These are phyloP conservation scores for Hippophae tibetana DNA, from an alignment of 306 rosid species.

Conservation along the genomic window DNA sequence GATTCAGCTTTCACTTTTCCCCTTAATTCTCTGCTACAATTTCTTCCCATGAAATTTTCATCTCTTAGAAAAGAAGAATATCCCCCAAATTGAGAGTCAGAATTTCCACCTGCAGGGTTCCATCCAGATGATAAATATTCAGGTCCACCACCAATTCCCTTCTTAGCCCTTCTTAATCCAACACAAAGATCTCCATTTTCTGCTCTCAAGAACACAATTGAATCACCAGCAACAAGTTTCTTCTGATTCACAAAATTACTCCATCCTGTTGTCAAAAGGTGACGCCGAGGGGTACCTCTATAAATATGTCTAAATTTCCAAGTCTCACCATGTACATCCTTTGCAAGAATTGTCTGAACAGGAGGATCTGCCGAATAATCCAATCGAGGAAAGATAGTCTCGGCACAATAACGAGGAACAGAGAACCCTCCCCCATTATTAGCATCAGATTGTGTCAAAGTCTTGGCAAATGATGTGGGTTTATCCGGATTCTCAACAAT, in stretches of 20 bases:
- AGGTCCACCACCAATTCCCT: slow-evolving; percentile 66
- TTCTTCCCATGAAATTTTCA: slow-evolving; percentile 17
- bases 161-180: slow-evolving; percentile 93
- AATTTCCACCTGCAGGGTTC: slow-evolving; percentile 28
- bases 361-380: slow-evolving; percentile 84
- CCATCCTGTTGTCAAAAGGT: slow-evolving; percentile 96
- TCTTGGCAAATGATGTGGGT: slow-evolving; percentile 75
- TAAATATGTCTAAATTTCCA: slow-evolving; percentile 97
- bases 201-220: slow-evolving; percentile 73
- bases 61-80: background rate
- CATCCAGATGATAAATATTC: slow-evolving; percentile 49
- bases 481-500: slow-evolving; percentile 37
- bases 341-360: slow-evolving; percentile 73
- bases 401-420: slow-evolving; percentile 95
- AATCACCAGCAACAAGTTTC: slow-evolving; percentile 97
- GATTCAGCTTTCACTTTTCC: slow-evolving; percentile 45
- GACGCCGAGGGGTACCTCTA: slow-evolving; percentile 96
- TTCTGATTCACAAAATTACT: slow-evolving; percentile 91
- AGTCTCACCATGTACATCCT: slow-evolving; percentile 82
- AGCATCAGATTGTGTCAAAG: slow-evolving; percentile 94
- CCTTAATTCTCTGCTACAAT: slow-evolving; percentile 20
- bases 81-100: slow-evolving; percentile 34
- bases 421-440: slow-evolving; percentile 98
- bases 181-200: slow-evolving; percentile 90
- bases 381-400: slow-evolving; percentile 81